Conservation (phyloP, 495 filamentous ascomycete species). For the Aspergillus leporis region DNA sequence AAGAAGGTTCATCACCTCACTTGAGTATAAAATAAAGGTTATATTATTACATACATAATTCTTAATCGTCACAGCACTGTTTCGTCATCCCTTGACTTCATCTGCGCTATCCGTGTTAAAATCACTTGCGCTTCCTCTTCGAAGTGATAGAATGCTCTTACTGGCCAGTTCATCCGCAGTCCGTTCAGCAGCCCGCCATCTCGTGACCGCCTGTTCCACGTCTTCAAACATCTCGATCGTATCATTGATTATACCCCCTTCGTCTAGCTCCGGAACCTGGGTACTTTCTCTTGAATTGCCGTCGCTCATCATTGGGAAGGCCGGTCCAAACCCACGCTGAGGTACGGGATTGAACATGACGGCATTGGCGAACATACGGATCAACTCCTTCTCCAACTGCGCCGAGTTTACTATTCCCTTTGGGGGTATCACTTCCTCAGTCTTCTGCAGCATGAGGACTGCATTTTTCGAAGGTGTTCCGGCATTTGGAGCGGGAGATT, state of each 20-base stretch:
- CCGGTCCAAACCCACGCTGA: slow-evolving; percentile 64
- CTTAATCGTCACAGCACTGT: slow-evolving; percentile 23
- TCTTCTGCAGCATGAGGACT: slow-evolving; percentile 60
- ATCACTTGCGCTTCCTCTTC: slow-evolving; percentile 46
- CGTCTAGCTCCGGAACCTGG: slow-evolving; percentile 58
- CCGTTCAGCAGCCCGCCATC: slow-evolving; percentile 61
- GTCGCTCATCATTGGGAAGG: slow-evolving; percentile 50
- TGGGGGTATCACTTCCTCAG: slow-evolving; percentile 76
- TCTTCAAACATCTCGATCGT: slow-evolving; percentile 80
- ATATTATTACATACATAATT: slow-evolving; percentile 23
- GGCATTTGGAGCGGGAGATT: slow-evolving; percentile 38
- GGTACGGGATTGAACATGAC: slow-evolving; percentile 93
- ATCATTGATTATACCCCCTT: slow-evolving; percentile 80
- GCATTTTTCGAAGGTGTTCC: slow-evolving; percentile 41
- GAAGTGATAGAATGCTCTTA: slow-evolving; percentile 44
- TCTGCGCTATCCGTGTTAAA: slow-evolving; percentile 44
- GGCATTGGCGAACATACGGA: slow-evolving; percentile 95
- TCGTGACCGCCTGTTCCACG: slow-evolving; percentile 61
- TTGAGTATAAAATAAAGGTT: background rate
- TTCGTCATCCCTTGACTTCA: slow-evolving; percentile 38
- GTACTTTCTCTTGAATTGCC: slow-evolving; percentile 43
- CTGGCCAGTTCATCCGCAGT: slow-evolving; percentile 44
- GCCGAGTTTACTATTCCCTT: slow-evolving; percentile 91
- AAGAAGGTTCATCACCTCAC: background rate
- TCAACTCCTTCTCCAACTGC: slow-evolving; percentile 93